phyloP scores from a whole-genome alignment of 441 rosid genomes.

The Croton setiger region DNA sequence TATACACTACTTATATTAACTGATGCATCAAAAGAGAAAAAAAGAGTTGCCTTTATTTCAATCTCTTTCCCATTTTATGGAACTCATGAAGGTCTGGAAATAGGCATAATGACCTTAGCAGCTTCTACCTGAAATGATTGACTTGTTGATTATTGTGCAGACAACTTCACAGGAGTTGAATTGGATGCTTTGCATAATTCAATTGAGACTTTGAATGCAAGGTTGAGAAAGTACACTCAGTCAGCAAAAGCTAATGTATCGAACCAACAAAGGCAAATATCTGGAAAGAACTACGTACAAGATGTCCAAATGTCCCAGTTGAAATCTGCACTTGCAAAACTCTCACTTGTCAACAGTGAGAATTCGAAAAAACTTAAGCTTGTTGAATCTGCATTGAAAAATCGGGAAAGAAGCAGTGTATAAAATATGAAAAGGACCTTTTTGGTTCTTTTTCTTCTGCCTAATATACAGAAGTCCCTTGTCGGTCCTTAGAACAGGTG shows the following conservation, averaged over 20 bases:
- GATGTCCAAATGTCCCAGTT: conserved; percentile 68
- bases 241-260: conserved; percentile 32
- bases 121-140: conserved; percentile 5
- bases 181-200: conserved; percentile 69
- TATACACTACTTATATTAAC: neutral
- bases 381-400: conserved; percentile 62
- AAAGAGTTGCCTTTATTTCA: neutral
- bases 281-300: conserved; percentile 35
- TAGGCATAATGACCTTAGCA: neutral
- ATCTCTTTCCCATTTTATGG: neutral
- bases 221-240: conserved; percentile 50
- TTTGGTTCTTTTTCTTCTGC: neutral
- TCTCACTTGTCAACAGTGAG: conserved; percentile 73
- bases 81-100: neutral
- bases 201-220: conserved; percentile 59
- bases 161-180: conserved; percentile 65
- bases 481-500: neutral
- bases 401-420: conserved; percentile 38
- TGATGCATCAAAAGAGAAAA: neutral
- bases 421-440: neutral
- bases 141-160: conserved; percentile 37
- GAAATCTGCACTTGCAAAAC: conserved; percentile 62
- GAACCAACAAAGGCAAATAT: conserved; percentile 34
- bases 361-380: conserved; percentile 63
- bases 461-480: conserved; percentile 3